Percentiles rank a stretch among this genome's conserved stretches.
Conservation (phyloP, 2,329 filamentous ascomycete species). For the Penicillium italicum region DNA sequence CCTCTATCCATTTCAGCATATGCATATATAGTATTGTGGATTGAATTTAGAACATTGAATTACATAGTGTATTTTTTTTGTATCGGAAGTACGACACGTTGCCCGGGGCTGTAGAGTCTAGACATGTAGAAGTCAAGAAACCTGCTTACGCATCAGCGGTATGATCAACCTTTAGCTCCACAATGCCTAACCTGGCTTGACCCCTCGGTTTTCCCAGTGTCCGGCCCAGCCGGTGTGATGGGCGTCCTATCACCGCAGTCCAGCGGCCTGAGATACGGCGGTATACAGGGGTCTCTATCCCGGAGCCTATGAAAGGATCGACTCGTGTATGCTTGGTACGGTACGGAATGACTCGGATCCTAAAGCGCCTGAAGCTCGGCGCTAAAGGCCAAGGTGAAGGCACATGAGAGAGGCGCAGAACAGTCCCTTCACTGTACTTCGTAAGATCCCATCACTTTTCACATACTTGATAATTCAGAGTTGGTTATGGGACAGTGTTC, state of each 20-base stretch:
- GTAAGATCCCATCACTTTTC: not conserved
- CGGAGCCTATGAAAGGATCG: conserved; percentile 20
- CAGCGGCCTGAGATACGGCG: conserved; percentile 18
- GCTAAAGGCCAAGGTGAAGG: not conserved
- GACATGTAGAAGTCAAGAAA: not conserved
- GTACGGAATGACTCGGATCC: conserved; percentile 24
- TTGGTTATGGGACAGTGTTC: not conserved
- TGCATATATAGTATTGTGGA: too few species aligned
- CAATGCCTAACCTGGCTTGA: not conserved
- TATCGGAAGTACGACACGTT: not conserved
- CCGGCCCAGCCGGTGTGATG: conserved; percentile 19
- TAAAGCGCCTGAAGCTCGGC: conserved; percentile 6
- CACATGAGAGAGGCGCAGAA: not conserved
- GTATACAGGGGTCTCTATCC: conserved; percentile 18
- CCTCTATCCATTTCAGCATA: too few species aligned
- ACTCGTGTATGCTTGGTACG: conserved; percentile 7
- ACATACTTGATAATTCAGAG: not conserved
- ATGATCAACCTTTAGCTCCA: conserved; percentile 6
- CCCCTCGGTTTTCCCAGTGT: conserved; percentile 10
- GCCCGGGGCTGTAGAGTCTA: not conserved
- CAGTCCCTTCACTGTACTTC: not conserved
- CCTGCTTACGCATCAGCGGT: conserved; percentile 5
- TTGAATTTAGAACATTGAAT: too few species aligned
- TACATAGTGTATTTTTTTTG: not conserved
- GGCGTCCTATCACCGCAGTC: conserved; percentile 7